A percentile compares a stretch with the other conserved stretches of the same genome.
Evolutionary conservation across 148 eudicot genomes (phyloP).

Genomic region (Spergularia bocconei): DNA sequence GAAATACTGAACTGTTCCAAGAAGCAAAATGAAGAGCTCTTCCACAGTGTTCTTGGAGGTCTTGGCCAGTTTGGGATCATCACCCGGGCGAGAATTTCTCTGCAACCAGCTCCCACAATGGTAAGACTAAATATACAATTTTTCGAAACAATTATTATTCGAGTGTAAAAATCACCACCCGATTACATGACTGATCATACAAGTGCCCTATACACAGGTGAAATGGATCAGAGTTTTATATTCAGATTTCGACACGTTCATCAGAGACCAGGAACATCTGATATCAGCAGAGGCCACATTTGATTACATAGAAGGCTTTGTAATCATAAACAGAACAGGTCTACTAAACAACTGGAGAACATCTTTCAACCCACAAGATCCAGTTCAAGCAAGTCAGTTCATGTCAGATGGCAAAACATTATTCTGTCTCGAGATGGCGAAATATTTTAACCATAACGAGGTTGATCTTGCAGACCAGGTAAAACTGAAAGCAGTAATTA

Average conservation of each 20-base stretch:
- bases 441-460: conserved; percentile 44
- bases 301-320: conserved; percentile 84
- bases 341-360: conserved; percentile 82
- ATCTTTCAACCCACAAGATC: conserved; percentile 71
- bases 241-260: conserved; percentile 62
- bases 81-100: conserved; percentile 69
- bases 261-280: conserved; percentile 73
- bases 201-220: conserved; percentile 42
- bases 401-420: conserved; percentile 64
- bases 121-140: conserved; percentile 25
- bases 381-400: conserved; percentile 63
- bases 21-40: conserved; percentile 67
- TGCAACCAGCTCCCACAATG: conserved; percentile 69
- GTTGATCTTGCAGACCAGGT: conserved; percentile 47
- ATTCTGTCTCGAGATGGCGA: conserved; percentile 73
- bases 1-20: conserved; percentile 57
- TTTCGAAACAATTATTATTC: too few species aligned
- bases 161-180: too few species aligned
- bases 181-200: not conserved
- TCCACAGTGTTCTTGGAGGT: conserved; percentile 76
- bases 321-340: conserved; percentile 55
- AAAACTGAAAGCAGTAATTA: conserved; percentile 2
- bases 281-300: conserved; percentile 53
- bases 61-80: conserved; percentile 91
- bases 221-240: conserved; percentile 92